A percentile compares a stretch with the other conserved stretches of the same genome.
phyloP scores from a whole-genome alignment of 345 rosid genomes.

The Luvunga scandens region DNA sequence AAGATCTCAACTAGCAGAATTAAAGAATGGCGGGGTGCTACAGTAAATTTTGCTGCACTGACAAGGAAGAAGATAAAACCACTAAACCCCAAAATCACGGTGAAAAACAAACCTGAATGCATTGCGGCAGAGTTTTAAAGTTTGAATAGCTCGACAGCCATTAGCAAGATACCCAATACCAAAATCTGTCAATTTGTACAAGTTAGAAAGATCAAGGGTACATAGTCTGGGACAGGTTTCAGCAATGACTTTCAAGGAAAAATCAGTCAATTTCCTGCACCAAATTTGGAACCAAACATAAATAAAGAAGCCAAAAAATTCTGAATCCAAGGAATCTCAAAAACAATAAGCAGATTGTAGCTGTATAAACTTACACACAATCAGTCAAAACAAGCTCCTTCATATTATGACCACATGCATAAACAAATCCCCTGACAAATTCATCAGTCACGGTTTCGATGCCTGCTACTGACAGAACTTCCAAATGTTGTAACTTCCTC shows the following conservation, averaged over 20 bases:
- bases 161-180: slow-evolving; percentile 77
- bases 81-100: neutral
- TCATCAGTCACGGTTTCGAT: slow-evolving; percentile 58
- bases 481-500: slow-evolving; percentile 57
- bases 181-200: slow-evolving; percentile 74
- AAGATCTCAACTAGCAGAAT: neutral
- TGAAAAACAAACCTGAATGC: slow-evolving; percentile 50
- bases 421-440: slow-evolving; percentile 44
- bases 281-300: slow-evolving; percentile 16
- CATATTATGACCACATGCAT: slow-evolving; percentile 49
- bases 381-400: slow-evolving; percentile 68
- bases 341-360: neutral
- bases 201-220: slow-evolving; percentile 61
- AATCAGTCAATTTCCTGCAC: slow-evolving; percentile 79
- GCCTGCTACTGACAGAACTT: slow-evolving; percentile 71
- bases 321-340: slow-evolving; percentile 12
- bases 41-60: neutral
- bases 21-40: neutral
- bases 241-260: slow-evolving; percentile 66
- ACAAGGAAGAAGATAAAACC: neutral
- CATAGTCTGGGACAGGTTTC: slow-evolving; percentile 56
- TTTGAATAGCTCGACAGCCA: slow-evolving; percentile 59
- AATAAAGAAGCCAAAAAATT: slow-evolving; percentile 11
- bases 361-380: slow-evolving; percentile 54
- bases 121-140: slow-evolving; percentile 64